Conservation (phyloP, 768 basidiomycete genomes). For the Suillus hirtellus region DNA sequence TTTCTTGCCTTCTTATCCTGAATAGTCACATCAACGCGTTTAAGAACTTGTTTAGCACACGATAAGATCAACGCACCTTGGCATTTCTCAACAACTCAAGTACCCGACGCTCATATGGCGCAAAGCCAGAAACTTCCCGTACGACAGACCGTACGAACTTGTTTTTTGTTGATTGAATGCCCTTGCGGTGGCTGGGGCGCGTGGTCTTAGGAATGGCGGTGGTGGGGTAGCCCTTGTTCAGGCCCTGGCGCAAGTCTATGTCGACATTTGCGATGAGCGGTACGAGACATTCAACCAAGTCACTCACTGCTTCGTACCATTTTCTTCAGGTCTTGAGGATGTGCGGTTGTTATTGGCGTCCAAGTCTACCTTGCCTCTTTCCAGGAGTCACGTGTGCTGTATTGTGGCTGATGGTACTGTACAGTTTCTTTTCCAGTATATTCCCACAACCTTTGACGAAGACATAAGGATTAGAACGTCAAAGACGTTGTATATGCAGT, state of each 20-base stretch:
- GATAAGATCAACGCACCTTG: slow-evolving; percentile 59
- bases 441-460: slow-evolving; percentile 18
- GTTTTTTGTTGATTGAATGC: slow-evolving; percentile 84
- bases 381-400: slow-evolving; percentile 40
- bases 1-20: slow-evolving; percentile 99
- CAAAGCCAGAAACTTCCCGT: slow-evolving; percentile 97
- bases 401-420: slow-evolving; percentile 56
- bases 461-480: not conserved
- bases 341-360: slow-evolving; percentile 20
- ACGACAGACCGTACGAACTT: slow-evolving; percentile 92
- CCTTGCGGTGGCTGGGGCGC: slow-evolving; percentile 91
- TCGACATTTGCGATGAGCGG: slow-evolving; percentile 16
- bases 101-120: slow-evolving; percentile 95
- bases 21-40: slow-evolving; percentile 1
- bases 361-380: slow-evolving; percentile 19
- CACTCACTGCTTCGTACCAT: slow-evolving; percentile 80
- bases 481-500: not conserved
- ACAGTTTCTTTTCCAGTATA: slow-evolving; percentile 43
- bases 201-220: slow-evolving; percentile 74
- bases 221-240: slow-evolving; percentile 87
- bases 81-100: slow-evolving; percentile 98
- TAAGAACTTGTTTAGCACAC: not conserved
- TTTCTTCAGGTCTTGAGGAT: slow-evolving; percentile 59
- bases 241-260: slow-evolving; percentile 80
- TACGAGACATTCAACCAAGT: not conserved